These are phyloP conservation scores for Trifolium subterraneum DNA, from an alignment of 306 rosid genomes.

Conservation along the genomic window DNA sequence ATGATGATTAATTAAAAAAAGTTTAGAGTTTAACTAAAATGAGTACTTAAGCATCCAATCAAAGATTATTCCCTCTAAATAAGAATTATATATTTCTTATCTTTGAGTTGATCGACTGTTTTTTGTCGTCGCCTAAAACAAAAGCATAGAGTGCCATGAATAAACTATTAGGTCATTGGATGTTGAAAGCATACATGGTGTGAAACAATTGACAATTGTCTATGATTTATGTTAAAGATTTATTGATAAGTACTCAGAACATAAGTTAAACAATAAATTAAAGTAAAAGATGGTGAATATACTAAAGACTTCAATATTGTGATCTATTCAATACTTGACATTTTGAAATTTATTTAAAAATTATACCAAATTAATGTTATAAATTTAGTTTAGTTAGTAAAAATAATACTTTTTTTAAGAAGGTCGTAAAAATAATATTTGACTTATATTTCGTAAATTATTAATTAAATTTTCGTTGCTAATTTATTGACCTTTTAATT, in stretches of 20 bases:
- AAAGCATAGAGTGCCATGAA: slow-evolving; percentile 4
- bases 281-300: background rate
- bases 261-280: background rate
- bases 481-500: too few species aligned
- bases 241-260: background rate
- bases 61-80: background rate
- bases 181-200: slow-evolving; percentile 20
- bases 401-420: too few species aligned
- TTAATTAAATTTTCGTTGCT: too few species aligned
- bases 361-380: too few species aligned
- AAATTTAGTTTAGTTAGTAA: too few species aligned
- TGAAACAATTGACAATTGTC: background rate
- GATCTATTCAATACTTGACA: background rate
- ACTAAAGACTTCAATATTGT: background rate
- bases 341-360: too few species aligned
- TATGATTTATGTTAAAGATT: background rate
- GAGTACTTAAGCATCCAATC: slow-evolving; percentile 2
- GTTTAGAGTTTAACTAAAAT: background rate
- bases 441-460: too few species aligned
- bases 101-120: slow-evolving; percentile 5
- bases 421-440: too few species aligned
- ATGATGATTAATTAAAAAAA: background rate
- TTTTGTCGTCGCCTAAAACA: slow-evolving; percentile 27
- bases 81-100: background rate
- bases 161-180: slow-evolving; percentile 1